Conservation (phyloP, 257 asterid genomes). For the Rubia yunnanensis region DNA sequence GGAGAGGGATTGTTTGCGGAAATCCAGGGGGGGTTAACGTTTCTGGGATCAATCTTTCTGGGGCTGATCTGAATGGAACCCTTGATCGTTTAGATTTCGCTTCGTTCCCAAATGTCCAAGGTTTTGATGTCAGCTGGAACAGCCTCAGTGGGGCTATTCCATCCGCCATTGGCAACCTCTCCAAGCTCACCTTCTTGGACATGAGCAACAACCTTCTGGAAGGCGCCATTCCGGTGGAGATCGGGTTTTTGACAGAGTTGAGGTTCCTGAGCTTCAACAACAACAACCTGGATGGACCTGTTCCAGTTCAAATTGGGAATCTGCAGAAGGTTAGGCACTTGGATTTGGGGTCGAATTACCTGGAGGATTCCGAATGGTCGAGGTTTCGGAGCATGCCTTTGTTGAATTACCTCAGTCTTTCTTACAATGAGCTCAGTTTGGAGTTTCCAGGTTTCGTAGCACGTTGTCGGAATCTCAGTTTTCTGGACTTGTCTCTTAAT, state of each 20-base stretch:
- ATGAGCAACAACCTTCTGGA: constrained; percentile 42
- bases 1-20: constrained; percentile 5
- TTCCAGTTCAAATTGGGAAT: constrained; percentile 60
- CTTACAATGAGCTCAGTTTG: constrained; percentile 31
- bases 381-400: constrained; percentile 38
- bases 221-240: constrained; percentile 46
- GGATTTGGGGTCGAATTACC: constrained; percentile 60
- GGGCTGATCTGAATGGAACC: constrained; percentile 31
- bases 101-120: constrained; percentile 30
- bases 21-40: constrained; percentile 9
- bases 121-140: constrained; percentile 36
- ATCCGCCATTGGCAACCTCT: constrained; percentile 38
- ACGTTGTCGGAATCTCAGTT: constrained; percentile 44
- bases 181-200: constrained; percentile 53
- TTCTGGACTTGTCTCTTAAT: constrained; percentile 55
- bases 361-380: constrained; percentile 59
- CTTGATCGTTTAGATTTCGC: constrained; percentile 37
- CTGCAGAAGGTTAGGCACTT: constrained; percentile 41
- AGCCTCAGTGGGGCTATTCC: constrained; percentile 58
- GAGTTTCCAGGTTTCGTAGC: constrained; percentile 57
- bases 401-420: constrained; percentile 38
- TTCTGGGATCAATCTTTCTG: constrained; percentile 34
- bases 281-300: constrained; percentile 42
- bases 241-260: constrained; percentile 45
- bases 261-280: constrained; percentile 36